Evolutionary conservation across 345 rosid species (phyloP).

Genomic region (Camelina hispida): DNA sequence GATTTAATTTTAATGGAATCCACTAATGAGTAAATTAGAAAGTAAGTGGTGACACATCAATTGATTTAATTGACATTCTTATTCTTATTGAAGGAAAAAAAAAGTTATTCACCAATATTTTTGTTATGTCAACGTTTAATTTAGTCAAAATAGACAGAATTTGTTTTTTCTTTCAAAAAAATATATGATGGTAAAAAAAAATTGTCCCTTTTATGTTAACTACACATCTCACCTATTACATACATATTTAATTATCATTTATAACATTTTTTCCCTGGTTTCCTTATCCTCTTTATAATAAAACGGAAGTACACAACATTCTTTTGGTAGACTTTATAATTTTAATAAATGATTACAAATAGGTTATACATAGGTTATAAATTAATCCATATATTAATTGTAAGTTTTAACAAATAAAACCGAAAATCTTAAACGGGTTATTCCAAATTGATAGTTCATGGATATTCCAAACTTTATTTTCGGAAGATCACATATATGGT

Average conservation of each 20-base stretch:
- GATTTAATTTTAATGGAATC: neutral
- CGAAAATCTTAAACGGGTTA: too few species aligned
- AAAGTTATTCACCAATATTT: neutral
- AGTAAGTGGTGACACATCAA: constrained; percentile 11
- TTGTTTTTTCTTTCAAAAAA: neutral
- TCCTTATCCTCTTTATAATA: too few species aligned
- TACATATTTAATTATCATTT: neutral
- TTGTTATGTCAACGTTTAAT: neutral
- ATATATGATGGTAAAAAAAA: too few species aligned
- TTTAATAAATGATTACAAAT: too few species aligned
- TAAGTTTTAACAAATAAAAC: too few species aligned
- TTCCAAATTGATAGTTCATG: too few species aligned
- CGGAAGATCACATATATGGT: too few species aligned
- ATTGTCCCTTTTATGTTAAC: neutral
- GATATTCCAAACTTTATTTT: too few species aligned
- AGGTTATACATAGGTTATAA: too few species aligned
- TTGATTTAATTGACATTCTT: neutral
- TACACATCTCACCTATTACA: constrained; percentile 10
- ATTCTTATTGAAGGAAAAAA: neutral
- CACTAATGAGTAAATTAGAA: neutral
- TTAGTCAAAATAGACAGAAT: neutral
- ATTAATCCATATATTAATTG: too few species aligned
- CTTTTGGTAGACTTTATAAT: too few species aligned
- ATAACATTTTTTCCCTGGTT: neutral
- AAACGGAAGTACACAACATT: too few species aligned